Base-by-base conservation (phyloP, 257 asterid genomes). In the Echites panduratus region DNA sequence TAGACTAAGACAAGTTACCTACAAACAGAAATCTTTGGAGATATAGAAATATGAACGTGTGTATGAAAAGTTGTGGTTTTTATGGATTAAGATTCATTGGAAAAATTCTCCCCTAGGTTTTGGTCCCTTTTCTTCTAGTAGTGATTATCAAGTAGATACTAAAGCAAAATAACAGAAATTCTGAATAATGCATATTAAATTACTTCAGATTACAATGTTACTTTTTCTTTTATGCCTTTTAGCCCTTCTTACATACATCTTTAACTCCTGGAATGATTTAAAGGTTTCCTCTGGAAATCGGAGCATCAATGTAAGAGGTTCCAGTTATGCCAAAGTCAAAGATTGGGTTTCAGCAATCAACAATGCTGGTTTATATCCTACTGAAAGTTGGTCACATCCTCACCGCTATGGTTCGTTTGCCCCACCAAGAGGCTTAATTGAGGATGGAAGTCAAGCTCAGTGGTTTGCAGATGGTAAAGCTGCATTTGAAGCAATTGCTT, bases 381-480 rank as follows among this genome's bases (percentile, higher is more conserved):
- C 87, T 24, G 97, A 90, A 73, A 83, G 96, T 79, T 90, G 97
- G 97, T 85, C 90, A 81, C 84, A 84, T 79, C 80, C 95, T 80
- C 97, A 93, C 61, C 96, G 92, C 73, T 93, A 87, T 73, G 82
- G 85, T 76, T 89, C 97, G 52, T 93, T 83, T 80, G 96, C 98
- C 72, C 96, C 98, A 22, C 81, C 78, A 59, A 85, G 98, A 84
- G 96, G 98, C 68, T 84, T 88, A 75, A 76, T 56, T 49, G 97
- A 90, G 66, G 97, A 90, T 80, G 90, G 92, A 79, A 88, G 97
- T 82, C 87, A 78, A 84, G 98, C 96, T 72, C 98, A 93, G 78
- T 93, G 98, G 98, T 93, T 90, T 62, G 58, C 90, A 78, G 98
- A 93, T 82, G 98, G 98, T 26, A 82, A 87, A 81, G 85, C 93